These are phyloP conservation scores for Cadophora luteo-olivacea DNA, from an alignment of 2,329 filamentous ascomycete genomes.

Conservation along the genomic window DNA sequence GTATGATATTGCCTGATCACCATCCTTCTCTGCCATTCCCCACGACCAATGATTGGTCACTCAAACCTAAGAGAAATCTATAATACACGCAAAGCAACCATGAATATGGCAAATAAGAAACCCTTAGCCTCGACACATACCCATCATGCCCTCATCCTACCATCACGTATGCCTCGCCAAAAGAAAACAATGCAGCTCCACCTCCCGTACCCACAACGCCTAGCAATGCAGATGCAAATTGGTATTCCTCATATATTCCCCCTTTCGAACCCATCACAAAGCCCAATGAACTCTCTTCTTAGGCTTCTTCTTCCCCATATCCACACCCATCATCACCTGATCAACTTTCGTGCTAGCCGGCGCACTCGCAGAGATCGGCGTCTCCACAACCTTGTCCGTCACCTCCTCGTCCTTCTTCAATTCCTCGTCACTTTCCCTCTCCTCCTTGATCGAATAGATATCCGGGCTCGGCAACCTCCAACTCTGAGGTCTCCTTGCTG, in stretches of 20 bases:
- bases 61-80: constrained; percentile 1
- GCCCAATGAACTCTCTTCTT: constrained; percentile 46
- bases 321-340: constrained; percentile 29
- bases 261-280: constrained; percentile 26
- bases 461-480: constrained; percentile 45
- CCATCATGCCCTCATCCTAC: background rate
- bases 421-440: constrained; percentile 37
- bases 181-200: background rate
- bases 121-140: background rate
- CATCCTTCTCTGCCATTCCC: background rate
- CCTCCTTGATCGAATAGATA: constrained; percentile 43
- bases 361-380: constrained; percentile 30
- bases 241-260: background rate
- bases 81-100: background rate
- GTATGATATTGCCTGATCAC: background rate
- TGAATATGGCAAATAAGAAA: background rate
- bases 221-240: constrained; percentile 21
- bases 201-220: constrained; percentile 10
- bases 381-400: background rate
- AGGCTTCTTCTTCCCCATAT: constrained; percentile 35
- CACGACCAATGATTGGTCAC: background rate
- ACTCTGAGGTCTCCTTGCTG: constrained; percentile 37
- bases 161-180: background rate
- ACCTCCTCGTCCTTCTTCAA: constrained; percentile 22
- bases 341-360: constrained; percentile 29